phyloP scores from a whole-genome alignment of 805 yeast genomes.

The Grigorovia jiainica region DNA sequence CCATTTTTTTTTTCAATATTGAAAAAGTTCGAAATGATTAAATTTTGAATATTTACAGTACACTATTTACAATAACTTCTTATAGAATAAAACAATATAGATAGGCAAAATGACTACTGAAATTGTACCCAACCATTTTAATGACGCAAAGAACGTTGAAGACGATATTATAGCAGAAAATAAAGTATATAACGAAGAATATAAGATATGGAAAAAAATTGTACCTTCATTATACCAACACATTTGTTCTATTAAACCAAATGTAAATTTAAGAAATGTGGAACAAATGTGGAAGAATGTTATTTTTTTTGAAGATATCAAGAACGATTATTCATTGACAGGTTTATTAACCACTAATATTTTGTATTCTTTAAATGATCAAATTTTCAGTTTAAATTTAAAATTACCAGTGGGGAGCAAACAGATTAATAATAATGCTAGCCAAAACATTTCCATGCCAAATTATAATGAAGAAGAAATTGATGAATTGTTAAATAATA shows the following conservation, averaged over 20 bases:
- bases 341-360: slow-evolving; percentile 21
- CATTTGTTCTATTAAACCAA: slow-evolving; percentile 30
- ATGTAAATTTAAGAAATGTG: slow-evolving; percentile 12
- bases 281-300: slow-evolving; percentile 14
- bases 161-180: slow-evolving; percentile 7
- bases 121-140: background rate
- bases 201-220: slow-evolving; percentile 73
- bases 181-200: slow-evolving; percentile 66
- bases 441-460: slow-evolving; percentile 1
- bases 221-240: slow-evolving; percentile 60
- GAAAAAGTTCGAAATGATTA: too few relatives aligned
- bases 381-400: slow-evolving; percentile 21
- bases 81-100: too few relatives aligned
- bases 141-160: background rate
- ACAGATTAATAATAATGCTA: background rate
- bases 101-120: background rate
- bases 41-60: too few relatives aligned
- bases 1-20: too few relatives aligned
- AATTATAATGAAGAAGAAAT: slow-evolving; percentile 2
- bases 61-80: too few relatives aligned
- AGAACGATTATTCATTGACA: slow-evolving; percentile 17
- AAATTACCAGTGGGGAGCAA: slow-evolving; percentile 23
- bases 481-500: slow-evolving; percentile 5
- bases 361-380: slow-evolving; percentile 20
- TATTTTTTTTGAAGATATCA: slow-evolving; percentile 17